Conservation (phyloP, 2,329 filamentous ascomycete species). For the Thermomyces lanuginosus region DNA sequence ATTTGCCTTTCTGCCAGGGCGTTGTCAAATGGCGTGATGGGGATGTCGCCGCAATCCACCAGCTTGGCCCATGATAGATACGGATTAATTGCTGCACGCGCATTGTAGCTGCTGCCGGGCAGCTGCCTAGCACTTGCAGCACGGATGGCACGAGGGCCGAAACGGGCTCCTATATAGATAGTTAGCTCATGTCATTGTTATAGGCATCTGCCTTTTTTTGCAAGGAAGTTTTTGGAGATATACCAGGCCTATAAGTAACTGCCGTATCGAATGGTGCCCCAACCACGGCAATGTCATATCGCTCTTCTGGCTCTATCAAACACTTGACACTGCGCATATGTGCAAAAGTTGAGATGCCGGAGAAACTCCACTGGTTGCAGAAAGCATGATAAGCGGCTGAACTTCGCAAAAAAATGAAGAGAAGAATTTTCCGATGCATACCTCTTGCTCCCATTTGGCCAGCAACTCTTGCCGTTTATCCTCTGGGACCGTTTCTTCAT, state of each 20-base stretch:
- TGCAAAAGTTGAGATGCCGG: slow-evolving; percentile 59
- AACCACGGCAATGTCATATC: slow-evolving; percentile 55
- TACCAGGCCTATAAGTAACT: slow-evolving; percentile 52
- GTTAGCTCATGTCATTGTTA: slow-evolving; percentile 1
- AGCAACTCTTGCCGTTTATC: slow-evolving; percentile 27
- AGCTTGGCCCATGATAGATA: slow-evolving; percentile 64
- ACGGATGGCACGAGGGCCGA: slow-evolving; percentile 76
- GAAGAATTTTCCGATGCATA: slow-evolving; percentile 9
- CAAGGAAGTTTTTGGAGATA: slow-evolving; percentile 9
- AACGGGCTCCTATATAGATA: slow-evolving; percentile 43
- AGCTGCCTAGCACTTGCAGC: slow-evolving; percentile 69
- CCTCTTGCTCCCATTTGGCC: slow-evolving; percentile 33
- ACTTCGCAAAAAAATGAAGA: background rate
- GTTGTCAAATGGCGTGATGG: slow-evolving; percentile 76
- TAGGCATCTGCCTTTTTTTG: background rate
- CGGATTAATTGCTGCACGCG: slow-evolving; percentile 66
- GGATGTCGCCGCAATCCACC: slow-evolving; percentile 81
- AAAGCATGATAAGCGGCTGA: too few relatives aligned
- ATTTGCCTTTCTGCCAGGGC: slow-evolving; percentile 66
- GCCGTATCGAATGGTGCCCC: slow-evolving; percentile 61
- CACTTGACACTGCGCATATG: slow-evolving; percentile 55
- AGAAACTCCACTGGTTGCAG: slow-evolving; percentile 43
- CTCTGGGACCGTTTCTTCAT: slow-evolving; percentile 23
- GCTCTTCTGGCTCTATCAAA: slow-evolving; percentile 45
- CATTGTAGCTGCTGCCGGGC: slow-evolving; percentile 65